phyloP scores from a whole-genome alignment of 306 rosid genomes.

The Castanea crenata region DNA sequence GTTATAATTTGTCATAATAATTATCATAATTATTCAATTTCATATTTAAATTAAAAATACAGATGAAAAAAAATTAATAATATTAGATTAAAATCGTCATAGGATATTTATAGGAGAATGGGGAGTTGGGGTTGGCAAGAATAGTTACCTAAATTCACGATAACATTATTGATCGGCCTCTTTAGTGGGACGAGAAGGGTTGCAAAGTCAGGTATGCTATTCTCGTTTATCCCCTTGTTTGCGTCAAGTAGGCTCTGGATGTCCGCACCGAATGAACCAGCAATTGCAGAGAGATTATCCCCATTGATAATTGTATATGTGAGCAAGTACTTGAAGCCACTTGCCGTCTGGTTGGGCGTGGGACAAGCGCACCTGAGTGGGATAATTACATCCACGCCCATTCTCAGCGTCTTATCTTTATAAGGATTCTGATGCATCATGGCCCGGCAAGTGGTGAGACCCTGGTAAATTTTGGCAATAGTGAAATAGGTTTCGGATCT shows the following conservation, averaged over 20 bases:
- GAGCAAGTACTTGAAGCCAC: constrained; percentile 48
- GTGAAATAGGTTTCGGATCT: constrained; percentile 37
- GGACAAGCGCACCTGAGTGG: constrained; percentile 73
- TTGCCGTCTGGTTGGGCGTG: constrained; percentile 32
- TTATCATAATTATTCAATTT: no score
- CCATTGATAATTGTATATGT: constrained; percentile 25
- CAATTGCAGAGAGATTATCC: constrained; percentile 27
- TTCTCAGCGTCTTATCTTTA: not conserved
- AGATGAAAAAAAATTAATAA: no score
- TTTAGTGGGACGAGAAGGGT: no score
- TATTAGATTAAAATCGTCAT: no score
- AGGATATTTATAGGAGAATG: no score
- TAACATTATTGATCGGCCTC: constrained; percentile 6
- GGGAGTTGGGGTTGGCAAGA: no score
- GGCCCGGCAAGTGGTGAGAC: constrained; percentile 70
- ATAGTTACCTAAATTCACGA: no score
- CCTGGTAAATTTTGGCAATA: constrained; percentile 49
- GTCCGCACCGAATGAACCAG: constrained; percentile 32
- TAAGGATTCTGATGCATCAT: constrained; percentile 36
- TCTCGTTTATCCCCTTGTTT: constrained; percentile 19
- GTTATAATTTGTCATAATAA: no score
- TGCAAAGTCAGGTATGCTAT: rapidly evolving
- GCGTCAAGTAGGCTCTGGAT: constrained; percentile 30
- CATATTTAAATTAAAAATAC: no score
- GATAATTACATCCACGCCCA: constrained; percentile 10